Base-by-base conservation (phyloP, 768 basidiomycete species). In the Mycena polygramma region DNA sequence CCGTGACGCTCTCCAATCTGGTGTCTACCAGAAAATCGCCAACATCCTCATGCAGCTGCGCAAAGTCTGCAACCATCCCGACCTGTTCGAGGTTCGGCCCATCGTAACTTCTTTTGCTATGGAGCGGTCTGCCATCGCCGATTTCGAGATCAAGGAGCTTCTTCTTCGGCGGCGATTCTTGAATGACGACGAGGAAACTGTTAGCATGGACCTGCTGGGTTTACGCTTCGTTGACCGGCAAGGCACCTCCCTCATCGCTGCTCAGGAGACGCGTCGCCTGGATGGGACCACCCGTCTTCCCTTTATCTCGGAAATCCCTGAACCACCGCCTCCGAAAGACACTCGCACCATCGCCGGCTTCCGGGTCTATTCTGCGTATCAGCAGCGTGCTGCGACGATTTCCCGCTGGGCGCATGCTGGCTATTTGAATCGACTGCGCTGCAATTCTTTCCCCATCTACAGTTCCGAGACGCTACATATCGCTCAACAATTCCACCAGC, bases 21-120 rank as follows among this genome's bases (percentile, higher is more conserved):
- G 96, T 5, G 86, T 94, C 4, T 95, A 95, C 75, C 92, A 93
- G 80, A 93, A 93, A 81, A 92, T 95, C 52, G 94, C 94, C 75
- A 99, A 99, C 78, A 91, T 97, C 66, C 88, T 99, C 69, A 99
- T 99, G 98, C 98, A 99, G 79, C 87, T 99, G 5, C 92, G 98
- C 64, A 98, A 99, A 83, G 95, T 97, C 51, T 95, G 95, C 84
- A 96, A 94, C 64, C 96, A 98, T 79, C 97, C 97, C 0, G 93
- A 96, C 80, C 84, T 96, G 13, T 97, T 97, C 77, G 94, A 97
- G 79, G 90, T 94, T 59, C 92, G 96, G 74, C 94, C 96, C 1
- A 90, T 92, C 69, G 90, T 90, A 63, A 94, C 88, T 61, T 95
- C 88, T 30, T 94, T 92, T 79, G 90, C 87, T 7, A 92, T 89